Conservation (phyloP, 2,329 filamentous ascomycete genomes). For the Xylaria sp. region DNA sequence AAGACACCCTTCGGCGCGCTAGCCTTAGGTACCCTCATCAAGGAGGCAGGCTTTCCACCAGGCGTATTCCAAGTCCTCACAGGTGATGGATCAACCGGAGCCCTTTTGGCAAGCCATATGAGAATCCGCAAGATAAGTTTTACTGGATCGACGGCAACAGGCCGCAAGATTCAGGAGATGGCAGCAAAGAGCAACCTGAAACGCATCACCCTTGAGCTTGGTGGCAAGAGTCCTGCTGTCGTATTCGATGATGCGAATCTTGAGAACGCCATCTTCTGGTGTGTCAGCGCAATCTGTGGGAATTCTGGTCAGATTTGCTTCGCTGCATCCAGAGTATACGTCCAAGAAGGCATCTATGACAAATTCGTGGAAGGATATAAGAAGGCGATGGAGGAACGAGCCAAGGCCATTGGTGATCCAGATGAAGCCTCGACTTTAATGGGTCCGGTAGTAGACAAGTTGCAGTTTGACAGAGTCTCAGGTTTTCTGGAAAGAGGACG, state of each 20-base stretch:
- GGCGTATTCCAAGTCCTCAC: constrained; percentile 48
- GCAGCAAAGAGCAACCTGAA: constrained; percentile 32
- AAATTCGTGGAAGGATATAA: constrained; percentile 27
- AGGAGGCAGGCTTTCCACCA: constrained; percentile 47
- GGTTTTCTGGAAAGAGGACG: constrained; percentile 51
- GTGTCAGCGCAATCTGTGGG: constrained; percentile 22
- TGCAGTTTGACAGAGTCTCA: constrained; percentile 52
- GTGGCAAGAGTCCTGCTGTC: constrained; percentile 29
- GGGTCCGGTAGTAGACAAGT: constrained; percentile 59
- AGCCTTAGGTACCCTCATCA: constrained; percentile 35
- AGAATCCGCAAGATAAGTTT: constrained; percentile 29
- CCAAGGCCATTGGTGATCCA: constrained; percentile 20
- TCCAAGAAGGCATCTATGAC: constrained; percentile 30
- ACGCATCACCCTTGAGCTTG: constrained; percentile 29
- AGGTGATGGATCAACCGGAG: constrained; percentile 26
- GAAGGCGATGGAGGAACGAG: constrained; percentile 26
- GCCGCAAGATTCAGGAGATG: constrained; percentile 52
- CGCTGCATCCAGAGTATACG: constrained; percentile 26
- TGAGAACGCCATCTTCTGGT: constrained; percentile 29
- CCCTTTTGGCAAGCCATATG: constrained; percentile 29
- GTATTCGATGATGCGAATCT: constrained; percentile 31
- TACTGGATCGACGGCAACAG: constrained; percentile 41
- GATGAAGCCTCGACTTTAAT: constrained; percentile 17
- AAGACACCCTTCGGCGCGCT: constrained; percentile 41
- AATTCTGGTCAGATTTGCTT: constrained; percentile 28